Percentiles rank a stretch among this genome's conserved stretches.
Conservation (phyloP, 1,284 basidiomycete species). For the Sporisorium reilianum region DNA sequence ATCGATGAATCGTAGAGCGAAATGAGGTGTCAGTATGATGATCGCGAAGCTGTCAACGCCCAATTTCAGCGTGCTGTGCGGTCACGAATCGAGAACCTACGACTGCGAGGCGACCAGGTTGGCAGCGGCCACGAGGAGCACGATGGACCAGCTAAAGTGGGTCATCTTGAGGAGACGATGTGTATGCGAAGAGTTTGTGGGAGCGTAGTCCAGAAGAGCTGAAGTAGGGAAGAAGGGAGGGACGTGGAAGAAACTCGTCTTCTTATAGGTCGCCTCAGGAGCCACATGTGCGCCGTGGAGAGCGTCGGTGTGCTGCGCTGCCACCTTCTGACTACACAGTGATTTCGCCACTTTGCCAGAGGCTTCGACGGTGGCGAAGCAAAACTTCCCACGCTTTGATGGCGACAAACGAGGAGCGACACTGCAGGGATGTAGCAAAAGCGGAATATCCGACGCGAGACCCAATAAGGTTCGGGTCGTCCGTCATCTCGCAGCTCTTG, state of each 20-base stretch:
- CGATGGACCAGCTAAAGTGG: neutral
- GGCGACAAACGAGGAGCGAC: neutral
- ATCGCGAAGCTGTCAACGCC: neutral
- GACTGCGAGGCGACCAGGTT: constrained; percentile 9
- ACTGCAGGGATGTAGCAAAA: neutral
- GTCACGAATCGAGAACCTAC: constrained; percentile 6
- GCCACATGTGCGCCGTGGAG: neutral
- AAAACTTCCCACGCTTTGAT: neutral
- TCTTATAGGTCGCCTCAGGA: constrained; percentile 3
- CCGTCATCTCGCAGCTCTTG: neutral
- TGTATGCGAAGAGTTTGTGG: neutral
- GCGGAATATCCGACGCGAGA: neutral
- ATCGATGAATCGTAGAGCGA: neutral
- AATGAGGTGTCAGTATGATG: neutral
- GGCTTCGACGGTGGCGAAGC: neutral
- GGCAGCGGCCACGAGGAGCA: neutral
- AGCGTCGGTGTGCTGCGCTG: neutral
- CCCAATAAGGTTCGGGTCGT: neutral
- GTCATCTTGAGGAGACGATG: constrained; percentile 5
- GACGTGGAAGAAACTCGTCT: neutral
- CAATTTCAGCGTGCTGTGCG: neutral
- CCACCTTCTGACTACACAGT: neutral
- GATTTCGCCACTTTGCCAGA: neutral
- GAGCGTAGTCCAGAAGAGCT: neutral
- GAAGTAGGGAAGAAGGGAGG: neutral